A percentile compares a stretch with the other conserved stretches of the same genome.
Evolutionary conservation across 495 filamentous ascomycete species (phyloP).

Genomic region (Trichoderma asperelloides): DNA sequence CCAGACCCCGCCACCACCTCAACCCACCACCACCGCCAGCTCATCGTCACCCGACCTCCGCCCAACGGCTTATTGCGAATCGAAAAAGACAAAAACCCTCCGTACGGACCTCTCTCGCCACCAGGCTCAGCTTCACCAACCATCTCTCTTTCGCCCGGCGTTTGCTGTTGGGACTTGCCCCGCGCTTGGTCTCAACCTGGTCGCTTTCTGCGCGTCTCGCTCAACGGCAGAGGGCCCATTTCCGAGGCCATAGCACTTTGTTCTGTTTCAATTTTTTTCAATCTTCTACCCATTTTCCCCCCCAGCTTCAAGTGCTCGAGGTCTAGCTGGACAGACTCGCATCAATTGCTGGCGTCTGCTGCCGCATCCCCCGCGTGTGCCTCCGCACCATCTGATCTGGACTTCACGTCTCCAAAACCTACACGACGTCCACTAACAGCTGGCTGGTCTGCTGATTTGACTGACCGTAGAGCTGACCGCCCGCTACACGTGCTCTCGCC

Average conservation of each 20-base stretch:
- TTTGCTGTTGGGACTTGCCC: neutral
- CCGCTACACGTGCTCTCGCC: conserved; percentile 1
- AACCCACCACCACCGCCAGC: conserved; percentile 3
- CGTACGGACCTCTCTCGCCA: neutral
- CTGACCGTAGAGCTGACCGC: neutral
- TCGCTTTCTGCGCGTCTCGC: neutral
- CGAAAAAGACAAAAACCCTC: neutral
- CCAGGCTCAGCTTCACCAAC: neutral
- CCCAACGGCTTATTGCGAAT: neutral
- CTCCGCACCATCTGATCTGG: neutral
- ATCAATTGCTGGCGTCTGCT: too few relatives aligned
- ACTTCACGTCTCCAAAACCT: neutral
- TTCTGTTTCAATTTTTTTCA: too few relatives aligned
- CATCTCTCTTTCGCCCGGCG: neutral
- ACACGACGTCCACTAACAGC: neutral
- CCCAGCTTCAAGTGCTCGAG: too few relatives aligned
- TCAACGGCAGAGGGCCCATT: neutral
- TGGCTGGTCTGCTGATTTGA: neutral
- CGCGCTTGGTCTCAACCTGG: neutral
- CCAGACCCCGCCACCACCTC: neutral
- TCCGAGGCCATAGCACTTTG: too few relatives aligned
- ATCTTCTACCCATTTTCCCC: too few relatives aligned
- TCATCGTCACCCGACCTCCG: conserved; percentile 4
- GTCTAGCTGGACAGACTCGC: too few relatives aligned
- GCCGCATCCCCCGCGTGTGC: neutral